phyloP scores from a whole-genome alignment of 1,284 basidiomycete genomes.

The Heterobasidion occidentale region DNA sequence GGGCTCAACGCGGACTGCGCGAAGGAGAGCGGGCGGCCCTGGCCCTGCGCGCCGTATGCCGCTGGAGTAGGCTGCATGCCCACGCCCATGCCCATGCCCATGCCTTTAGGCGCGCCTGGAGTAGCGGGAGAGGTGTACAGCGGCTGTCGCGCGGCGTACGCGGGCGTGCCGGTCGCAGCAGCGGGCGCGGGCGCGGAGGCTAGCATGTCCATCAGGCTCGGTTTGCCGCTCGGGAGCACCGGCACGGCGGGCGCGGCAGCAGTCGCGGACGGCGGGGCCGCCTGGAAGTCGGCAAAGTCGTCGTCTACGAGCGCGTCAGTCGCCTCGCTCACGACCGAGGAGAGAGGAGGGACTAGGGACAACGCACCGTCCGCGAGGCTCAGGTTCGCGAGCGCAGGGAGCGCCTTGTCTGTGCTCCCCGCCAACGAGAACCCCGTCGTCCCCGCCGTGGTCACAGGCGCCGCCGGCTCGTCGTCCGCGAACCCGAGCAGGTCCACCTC shows the following conservation, averaged over 20 bases:
- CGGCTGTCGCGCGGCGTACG: constrained; percentile 9
- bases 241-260: not conserved
- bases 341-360: constrained; percentile 1
- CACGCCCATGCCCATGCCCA: not conserved
- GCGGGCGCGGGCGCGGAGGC: constrained; percentile 14
- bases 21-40: constrained; percentile 1
- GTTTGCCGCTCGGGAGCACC: constrained; percentile 18
- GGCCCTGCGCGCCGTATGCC: no score
- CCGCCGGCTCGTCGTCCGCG: constrained; percentile 52
- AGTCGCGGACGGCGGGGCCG: constrained; percentile 46
- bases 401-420: constrained; percentile 44
- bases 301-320: constrained; percentile 36
- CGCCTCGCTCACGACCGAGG: no score
- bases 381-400: constrained; percentile 34
- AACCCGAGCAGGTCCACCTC: constrained; percentile 46
- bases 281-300: constrained; percentile 91
- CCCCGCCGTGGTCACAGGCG: not conserved
- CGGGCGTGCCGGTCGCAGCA: constrained; percentile 12
- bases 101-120: not conserved
- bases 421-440: constrained; percentile 7
- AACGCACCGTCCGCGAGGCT: constrained; percentile 26
- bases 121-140: not conserved
- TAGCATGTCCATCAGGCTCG: constrained; percentile 48
- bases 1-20: constrained; percentile 11
- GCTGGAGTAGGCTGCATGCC: not conserved